Base-by-base conservation (phyloP, 495 filamentous ascomycete genomes). In the Aspergillus olivimuriae region DNA sequence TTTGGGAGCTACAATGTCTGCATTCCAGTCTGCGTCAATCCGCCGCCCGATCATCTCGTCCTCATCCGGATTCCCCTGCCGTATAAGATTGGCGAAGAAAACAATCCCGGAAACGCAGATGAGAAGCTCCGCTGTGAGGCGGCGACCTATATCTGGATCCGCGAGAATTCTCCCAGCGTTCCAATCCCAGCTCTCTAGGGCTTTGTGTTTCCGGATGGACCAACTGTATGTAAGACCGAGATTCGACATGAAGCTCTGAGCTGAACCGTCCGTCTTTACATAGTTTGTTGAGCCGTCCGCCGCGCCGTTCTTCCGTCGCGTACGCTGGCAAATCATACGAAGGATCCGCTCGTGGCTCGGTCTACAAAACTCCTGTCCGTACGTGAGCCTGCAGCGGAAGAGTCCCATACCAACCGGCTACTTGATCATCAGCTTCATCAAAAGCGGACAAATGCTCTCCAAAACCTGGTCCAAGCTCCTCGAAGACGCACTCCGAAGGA, bases 1-100 rank as follows among this genome's bases (percentile, higher is more conserved):
- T 51, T 42, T 42, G 66, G 65, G 2, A 68, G 63, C 47, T 72
- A 62, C 53, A 70, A 70, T 50, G 55, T 69, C 10, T 72, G 64
- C 53, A 59, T 69, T 39, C 61, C 61, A 36, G 50, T 62, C 31
- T 43, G 52, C 34, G 39, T 69, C 46, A 31, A 51, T 20, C 30
- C 34, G 8, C 19, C 32, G 28, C 34, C 49, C 26, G 53, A 41
- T 6, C 40, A 61, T 41, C 50, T 44, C 14, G 53, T 62, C 5
- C 50, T 68, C 2, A 46, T 71, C 47, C 50, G 67, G 34, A 55
- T 61, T 48, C 60, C 65, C n/a, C 38, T 71, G 42, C 65, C 63
- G n/a, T 64, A 55, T 43, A 55, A 58, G 39, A 32, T 68, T 26
- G 65, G 58, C 19, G 67, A 70, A 47, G 41, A 28, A 4, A 43